Evolutionary conservation across 1,284 basidiomycete genomes (phyloP).

Genomic region (Gomphus bonarii): DNA sequence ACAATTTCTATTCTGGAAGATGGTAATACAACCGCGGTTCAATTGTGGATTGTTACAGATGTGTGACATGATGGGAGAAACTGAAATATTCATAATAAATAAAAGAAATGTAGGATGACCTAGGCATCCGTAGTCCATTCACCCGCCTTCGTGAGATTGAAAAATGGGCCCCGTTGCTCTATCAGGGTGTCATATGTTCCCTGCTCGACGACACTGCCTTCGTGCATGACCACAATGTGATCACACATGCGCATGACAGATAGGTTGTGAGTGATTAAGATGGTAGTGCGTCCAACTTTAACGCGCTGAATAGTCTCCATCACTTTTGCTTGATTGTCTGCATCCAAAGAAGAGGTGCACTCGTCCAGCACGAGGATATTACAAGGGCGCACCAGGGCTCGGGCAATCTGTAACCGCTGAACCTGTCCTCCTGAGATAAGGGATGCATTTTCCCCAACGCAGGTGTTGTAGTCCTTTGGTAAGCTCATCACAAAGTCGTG

Average conservation of each 20-base stretch:
- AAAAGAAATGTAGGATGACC: not conserved
- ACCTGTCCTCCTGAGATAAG: conserved; percentile 92
- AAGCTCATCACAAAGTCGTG: conserved; percentile 81
- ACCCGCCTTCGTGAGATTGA: conserved; percentile 73
- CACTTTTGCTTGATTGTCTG: conserved; percentile 70
- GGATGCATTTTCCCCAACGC: conserved; percentile 80
- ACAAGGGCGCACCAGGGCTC: conserved; percentile 67
- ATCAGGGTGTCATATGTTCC: conserved; percentile 71
- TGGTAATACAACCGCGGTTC: not conserved
- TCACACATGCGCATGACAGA: conserved; percentile 90
- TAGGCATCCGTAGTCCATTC: conserved; percentile 47
- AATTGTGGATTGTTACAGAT: conserved; percentile 1
- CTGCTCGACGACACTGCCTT: conserved; percentile 70
- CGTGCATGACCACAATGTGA: conserved; percentile 73
- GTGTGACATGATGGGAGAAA: not conserved
- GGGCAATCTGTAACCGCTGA: conserved; percentile 86
- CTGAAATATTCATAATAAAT: not conserved
- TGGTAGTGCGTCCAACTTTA: conserved; percentile 63
- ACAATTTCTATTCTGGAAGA: not conserved
- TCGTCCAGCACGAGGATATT: conserved; percentile 88
- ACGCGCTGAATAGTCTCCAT: conserved; percentile 66
- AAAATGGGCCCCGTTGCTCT: conserved; percentile 64
- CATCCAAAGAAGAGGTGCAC: conserved; percentile 86
- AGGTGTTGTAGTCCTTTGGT: conserved; percentile 78
- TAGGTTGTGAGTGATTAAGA: conserved; percentile 92